phyloP scores from a whole-genome alignment of 2,329 filamentous ascomycete genomes.

The Epichloe sibirici region DNA sequence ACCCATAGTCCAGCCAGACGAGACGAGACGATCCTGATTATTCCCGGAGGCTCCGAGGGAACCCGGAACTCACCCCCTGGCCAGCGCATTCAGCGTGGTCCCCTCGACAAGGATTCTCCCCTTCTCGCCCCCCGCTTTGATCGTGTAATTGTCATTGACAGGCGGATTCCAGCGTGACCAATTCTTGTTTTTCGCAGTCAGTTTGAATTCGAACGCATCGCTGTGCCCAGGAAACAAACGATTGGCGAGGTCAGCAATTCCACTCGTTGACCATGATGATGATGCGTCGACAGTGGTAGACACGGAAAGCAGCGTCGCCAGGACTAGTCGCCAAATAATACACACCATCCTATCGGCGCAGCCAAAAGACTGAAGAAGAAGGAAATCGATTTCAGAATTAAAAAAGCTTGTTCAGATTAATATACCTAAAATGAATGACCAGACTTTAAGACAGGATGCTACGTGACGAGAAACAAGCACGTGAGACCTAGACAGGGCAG shows the following conservation, averaged over 20 bases:
- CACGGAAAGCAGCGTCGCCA: not conserved
- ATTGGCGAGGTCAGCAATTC: constrained; percentile 10
- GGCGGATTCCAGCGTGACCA: constrained; percentile 13
- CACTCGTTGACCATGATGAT: constrained; percentile 1
- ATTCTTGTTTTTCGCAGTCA: constrained; percentile 5
- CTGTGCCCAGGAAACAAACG: constrained; percentile 8
- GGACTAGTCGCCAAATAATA: not conserved
- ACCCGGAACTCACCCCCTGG: constrained; percentile 9
- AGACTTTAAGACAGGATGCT: not conserved
- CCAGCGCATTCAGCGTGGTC: constrained; percentile 11
- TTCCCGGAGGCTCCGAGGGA: no score
- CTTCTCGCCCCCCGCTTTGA: not conserved
- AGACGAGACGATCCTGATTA: no score
- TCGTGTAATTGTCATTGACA: constrained; percentile 11
- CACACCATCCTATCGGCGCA: not conserved
- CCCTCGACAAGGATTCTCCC: constrained; percentile 11
- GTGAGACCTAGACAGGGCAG: not conserved
- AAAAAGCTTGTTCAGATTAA: not conserved
- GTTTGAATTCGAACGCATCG: constrained; percentile 8
- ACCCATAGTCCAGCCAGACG: not conserved
- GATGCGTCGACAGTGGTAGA: not conserved
- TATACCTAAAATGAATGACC: no score
- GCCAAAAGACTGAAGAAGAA: not conserved
- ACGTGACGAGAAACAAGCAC: not conserved
- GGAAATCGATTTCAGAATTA: not conserved